Conservation (phyloP, 2,329 filamentous ascomycete species). For the Stemphylium beticola region DNA sequence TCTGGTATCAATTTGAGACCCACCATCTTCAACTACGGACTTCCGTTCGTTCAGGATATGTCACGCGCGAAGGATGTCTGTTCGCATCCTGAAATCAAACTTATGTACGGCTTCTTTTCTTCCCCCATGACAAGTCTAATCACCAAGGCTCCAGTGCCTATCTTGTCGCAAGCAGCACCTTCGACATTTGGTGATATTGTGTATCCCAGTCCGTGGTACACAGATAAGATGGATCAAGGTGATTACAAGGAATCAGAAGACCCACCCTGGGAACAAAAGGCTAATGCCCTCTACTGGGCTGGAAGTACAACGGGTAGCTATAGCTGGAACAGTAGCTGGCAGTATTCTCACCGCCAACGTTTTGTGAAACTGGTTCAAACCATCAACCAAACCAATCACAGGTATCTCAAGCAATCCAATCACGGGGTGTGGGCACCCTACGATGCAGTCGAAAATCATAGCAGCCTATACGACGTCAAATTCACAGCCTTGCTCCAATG, state of each 20-base stretch:
- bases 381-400: conserved; percentile 16
- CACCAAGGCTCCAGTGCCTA: conserved; percentile 52
- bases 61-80: conserved; percentile 14
- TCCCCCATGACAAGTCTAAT: conserved; percentile 53
- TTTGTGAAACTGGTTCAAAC: conserved; percentile 49
- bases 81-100: conserved; percentile 45
- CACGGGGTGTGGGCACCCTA: background rate
- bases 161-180: conserved; percentile 55
- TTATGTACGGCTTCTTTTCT: conserved; percentile 55
- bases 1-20: too few relatives aligned
- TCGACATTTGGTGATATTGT: conserved; percentile 59
- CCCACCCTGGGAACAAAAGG: conserved; percentile 57
- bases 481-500: conserved; percentile 59
- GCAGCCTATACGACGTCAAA: conserved; percentile 53
- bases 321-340: conserved; percentile 48
- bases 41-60: conserved; percentile 11
- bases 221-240: conserved; percentile 47
- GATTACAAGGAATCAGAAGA: conserved; percentile 54
- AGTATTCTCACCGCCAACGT: conserved; percentile 55
- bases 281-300: conserved; percentile 62
- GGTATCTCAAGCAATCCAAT: conserved; percentile 3
- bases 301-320: conserved; percentile 62
- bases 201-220: conserved; percentile 60
- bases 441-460: conserved; percentile 24
- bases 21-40: background rate